Conservation (phyloP, 2,329 filamentous ascomycete species). For the Diaporthe destruens region DNA sequence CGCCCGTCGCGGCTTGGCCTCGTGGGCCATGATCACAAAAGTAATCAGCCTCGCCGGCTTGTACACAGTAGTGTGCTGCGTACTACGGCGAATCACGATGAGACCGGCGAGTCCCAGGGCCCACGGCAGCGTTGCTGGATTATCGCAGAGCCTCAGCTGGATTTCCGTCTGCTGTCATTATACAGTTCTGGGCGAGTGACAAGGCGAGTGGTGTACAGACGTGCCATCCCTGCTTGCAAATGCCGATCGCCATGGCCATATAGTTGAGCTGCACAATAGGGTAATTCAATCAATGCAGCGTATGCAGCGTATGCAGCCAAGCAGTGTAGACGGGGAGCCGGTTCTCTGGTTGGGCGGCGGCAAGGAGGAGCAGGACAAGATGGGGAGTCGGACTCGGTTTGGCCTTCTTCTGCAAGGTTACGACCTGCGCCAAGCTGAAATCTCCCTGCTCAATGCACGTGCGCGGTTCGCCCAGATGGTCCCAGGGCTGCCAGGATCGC, state of each 20-base stretch:
- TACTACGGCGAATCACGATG: slow-evolving; percentile 11
- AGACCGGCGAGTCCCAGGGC: not conserved
- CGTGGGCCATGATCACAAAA: slow-evolving; percentile 1
- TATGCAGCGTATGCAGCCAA: no score
- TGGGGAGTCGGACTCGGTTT: not conserved
- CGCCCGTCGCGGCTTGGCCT: slow-evolving; percentile 1
- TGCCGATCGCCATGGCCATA: not conserved
- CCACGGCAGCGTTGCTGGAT: slow-evolving; percentile 13
- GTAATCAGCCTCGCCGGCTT: not conserved
- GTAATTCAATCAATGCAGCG: not conserved
- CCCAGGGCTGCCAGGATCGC: slow-evolving; percentile 6
- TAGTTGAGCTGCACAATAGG: not conserved
- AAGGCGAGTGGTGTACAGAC: not conserved
- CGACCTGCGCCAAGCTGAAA: not conserved
- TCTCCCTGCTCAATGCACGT: slow-evolving; percentile 21
- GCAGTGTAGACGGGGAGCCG: not conserved
- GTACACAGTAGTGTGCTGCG: no score
- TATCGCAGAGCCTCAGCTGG: slow-evolving; percentile 10
- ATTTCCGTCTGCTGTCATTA: not conserved
- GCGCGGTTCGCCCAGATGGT: slow-evolving; percentile 4
- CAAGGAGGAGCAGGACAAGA: not conserved
- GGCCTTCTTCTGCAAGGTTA: not conserved
- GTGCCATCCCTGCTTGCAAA: not conserved
- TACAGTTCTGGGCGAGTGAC: not conserved
- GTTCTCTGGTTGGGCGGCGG: slow-evolving; percentile 14